Conservation (phyloP, 345 rosid species). For the Eucalyptus fibrosa region DNA sequence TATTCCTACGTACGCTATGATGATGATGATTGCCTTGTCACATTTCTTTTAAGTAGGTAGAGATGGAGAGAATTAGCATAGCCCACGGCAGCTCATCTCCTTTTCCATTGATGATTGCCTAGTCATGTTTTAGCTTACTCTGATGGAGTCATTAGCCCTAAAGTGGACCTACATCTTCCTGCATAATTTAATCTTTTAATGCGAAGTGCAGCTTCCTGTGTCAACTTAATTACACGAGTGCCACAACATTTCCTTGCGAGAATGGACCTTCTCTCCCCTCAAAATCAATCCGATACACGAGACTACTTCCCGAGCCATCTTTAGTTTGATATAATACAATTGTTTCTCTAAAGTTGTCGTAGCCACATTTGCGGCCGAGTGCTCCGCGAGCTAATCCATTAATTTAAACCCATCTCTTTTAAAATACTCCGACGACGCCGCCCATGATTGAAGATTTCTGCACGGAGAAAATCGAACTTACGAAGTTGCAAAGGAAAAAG, state of each 20-base stretch:
- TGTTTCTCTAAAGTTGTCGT: neutral
- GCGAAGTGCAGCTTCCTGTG: neutral
- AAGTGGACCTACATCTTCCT: neutral
- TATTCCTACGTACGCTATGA: neutral
- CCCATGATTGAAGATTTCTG: neutral
- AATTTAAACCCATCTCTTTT: neutral
- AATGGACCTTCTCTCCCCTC: neutral
- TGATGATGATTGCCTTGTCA: neutral
- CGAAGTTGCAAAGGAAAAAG: neutral
- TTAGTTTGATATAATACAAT: neutral
- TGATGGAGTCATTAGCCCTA: neutral
- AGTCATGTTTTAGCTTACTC: neutral
- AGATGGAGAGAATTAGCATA: neutral
- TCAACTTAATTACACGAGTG: neutral
- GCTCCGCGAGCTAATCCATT: neutral
- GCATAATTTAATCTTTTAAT: neutral
- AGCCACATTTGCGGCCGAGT: neutral
- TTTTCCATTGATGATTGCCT: neutral
- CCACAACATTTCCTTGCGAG: neutral
- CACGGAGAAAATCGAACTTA: neutral
- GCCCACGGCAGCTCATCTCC: neutral
- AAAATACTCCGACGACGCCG: neutral
- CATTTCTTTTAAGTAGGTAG: neutral
- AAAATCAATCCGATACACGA: neutral
- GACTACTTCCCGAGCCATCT: neutral